Conservation (phyloP, 208 protist genomes). For the Kentomonas sorsogonicus region DNA sequence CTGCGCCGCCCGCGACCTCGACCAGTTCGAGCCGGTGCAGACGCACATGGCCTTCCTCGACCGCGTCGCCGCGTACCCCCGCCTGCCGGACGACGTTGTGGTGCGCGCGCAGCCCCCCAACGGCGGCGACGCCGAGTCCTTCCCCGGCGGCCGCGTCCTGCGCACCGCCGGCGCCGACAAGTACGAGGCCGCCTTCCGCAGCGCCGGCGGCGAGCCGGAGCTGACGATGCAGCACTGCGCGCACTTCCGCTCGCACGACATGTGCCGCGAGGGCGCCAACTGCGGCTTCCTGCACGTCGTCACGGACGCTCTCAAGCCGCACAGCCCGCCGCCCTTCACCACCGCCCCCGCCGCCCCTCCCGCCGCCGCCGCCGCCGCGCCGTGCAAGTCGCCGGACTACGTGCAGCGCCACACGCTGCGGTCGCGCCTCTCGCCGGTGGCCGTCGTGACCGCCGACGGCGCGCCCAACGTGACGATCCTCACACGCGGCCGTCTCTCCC, state of each 20-base stretch:
- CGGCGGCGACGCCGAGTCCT: conserved; percentile 32
- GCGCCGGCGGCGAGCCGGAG: conserved; percentile 24
- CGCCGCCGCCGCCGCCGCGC: neutral
- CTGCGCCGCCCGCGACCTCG: conserved; percentile 38
- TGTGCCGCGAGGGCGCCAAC: conserved; percentile 71
- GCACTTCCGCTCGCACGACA: conserved; percentile 70
- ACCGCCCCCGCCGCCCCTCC: neutral
- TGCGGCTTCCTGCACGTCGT: conserved; percentile 81
- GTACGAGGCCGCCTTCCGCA: conserved; percentile 52
- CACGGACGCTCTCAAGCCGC: conserved; percentile 19
- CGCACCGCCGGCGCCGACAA: conserved; percentile 59
- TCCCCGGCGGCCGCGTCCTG: conserved; percentile 52
- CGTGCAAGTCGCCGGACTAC: no score
- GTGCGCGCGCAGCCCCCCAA: conserved; percentile 79
- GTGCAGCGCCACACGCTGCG: no score
- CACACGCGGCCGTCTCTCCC: no score
- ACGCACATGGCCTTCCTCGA: conserved; percentile 58
- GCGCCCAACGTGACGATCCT: no score
- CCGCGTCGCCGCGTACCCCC: conserved; percentile 40
- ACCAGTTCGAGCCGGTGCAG: conserved; percentile 32
- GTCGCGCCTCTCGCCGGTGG: no score
- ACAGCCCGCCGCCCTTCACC: neutral
- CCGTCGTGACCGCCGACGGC: no score
- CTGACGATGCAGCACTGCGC: conserved; percentile 83
- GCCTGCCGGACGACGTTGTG: conserved; percentile 39